Conservation (phyloP, 305 asterid species). For the Fraxinus ornus region DNA sequence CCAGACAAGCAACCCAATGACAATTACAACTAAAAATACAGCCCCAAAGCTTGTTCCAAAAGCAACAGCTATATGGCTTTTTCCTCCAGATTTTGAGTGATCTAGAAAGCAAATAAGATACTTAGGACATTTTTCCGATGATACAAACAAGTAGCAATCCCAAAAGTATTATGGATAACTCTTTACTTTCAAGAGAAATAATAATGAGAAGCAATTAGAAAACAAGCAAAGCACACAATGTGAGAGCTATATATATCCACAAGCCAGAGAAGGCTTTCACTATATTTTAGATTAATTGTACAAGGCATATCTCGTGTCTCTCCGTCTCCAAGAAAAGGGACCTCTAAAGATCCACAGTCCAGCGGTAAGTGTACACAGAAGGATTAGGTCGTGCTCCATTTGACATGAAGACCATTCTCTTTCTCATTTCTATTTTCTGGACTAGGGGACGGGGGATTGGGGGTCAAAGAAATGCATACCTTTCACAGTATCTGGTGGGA, state of each 20-base stretch:
- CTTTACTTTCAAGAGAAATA: background rate
- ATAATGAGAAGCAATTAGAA: background rate
- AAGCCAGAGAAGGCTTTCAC: background rate
- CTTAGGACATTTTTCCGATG: background rate
- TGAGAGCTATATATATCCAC: background rate
- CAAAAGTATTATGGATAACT: background rate
- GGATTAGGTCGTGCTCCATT: background rate
- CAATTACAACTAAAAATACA: constrained; percentile 42
- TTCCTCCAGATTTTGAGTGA: constrained; percentile 45
- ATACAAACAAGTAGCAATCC: background rate
- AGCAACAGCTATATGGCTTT: constrained; percentile 60
- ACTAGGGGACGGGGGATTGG: background rate
- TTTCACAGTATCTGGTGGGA: constrained; percentile 59
- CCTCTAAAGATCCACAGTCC: background rate
- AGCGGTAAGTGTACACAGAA: background rate
- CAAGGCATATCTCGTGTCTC: background rate
- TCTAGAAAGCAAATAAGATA: constrained; percentile 34
- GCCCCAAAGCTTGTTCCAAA: constrained; percentile 71
- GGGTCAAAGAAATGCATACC: constrained; percentile 38
- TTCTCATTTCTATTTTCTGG: background rate
- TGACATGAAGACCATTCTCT: background rate
- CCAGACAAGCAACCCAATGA: constrained; percentile 64
- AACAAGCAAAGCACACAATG: background rate
- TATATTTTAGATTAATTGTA: background rate
- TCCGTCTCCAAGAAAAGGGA: background rate